Evolutionary conservation across 164 flowering plant genomes (phyloP).

Genomic region (Vitis labrusca): DNA sequence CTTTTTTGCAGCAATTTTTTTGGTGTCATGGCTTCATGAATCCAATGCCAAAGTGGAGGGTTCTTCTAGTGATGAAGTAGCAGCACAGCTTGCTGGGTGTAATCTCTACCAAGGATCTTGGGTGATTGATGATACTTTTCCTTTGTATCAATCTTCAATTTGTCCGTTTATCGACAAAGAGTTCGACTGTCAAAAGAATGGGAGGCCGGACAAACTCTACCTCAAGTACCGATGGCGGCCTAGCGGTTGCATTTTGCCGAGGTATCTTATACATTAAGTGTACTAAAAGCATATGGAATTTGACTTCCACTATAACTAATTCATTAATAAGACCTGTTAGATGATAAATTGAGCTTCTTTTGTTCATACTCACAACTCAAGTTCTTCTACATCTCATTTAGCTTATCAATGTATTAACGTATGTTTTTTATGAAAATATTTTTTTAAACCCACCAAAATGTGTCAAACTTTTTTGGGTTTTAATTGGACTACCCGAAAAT

Average conservation of each 20-base stretch:
- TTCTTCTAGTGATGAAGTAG: neutral
- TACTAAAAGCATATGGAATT: too few relatives aligned
- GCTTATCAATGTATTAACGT: too few relatives aligned
- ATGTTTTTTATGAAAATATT: too few relatives aligned
- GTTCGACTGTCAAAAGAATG: conserved; percentile 35
- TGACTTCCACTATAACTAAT: too few relatives aligned
- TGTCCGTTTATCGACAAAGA: conserved; percentile 40
- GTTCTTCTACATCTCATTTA: too few relatives aligned
- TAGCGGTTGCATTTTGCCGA: conserved; percentile 13
- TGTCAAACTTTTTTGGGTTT: too few relatives aligned
- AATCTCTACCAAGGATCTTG: conserved; percentile 42
- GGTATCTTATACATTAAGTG: conserved; percentile 5
- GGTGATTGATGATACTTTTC: conserved; percentile 38
- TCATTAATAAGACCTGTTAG: too few relatives aligned
- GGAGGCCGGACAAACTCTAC: conserved; percentile 31
- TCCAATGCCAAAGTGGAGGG: neutral
- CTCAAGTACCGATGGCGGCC: conserved; percentile 52
- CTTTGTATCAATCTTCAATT: conserved; percentile 26
- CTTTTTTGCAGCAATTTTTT: too few relatives aligned
- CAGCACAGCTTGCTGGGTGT: conserved; percentile 11
- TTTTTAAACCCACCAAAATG: too few relatives aligned
- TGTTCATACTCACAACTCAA: too few relatives aligned
- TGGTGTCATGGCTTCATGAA: neutral
- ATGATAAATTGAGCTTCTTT: too few relatives aligned
- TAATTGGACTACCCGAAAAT: too few relatives aligned